These are phyloP conservation scores for Trichomonascus vanleenenianus DNA, from an alignment of 805 yeast species.

Conservation along the genomic window DNA sequence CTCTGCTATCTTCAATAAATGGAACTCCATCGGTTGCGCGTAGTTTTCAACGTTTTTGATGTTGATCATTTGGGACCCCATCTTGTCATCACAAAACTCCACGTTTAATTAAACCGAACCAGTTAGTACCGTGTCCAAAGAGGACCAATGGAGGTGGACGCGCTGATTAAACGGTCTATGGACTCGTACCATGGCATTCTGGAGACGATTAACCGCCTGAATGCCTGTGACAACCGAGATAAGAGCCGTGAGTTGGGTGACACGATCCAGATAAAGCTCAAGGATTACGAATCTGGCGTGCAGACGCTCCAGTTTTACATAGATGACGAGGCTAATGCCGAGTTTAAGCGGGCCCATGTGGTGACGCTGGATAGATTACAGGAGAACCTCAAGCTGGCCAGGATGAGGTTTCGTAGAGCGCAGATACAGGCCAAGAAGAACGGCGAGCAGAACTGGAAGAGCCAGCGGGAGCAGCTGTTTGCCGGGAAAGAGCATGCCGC, in stretches of 20 bases:
- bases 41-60: neutral
- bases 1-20: slow-evolving; percentile 10
- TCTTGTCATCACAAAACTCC: neutral
- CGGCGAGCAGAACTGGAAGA: slow-evolving; percentile 10
- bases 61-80: neutral
- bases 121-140: neutral
- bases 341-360: slow-evolving; percentile 2
- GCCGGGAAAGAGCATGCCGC: slow-evolving; percentile 3
- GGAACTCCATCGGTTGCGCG: slow-evolving; percentile 8
- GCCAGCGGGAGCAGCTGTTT: slow-evolving; percentile 17
- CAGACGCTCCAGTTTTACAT: slow-evolving; percentile 8
- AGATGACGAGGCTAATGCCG: slow-evolving; percentile 6
- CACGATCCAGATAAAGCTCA: slow-evolving; percentile 12
- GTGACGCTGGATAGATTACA: slow-evolving; percentile 15
- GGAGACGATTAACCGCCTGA: slow-evolving; percentile 13
- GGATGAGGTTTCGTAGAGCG: slow-evolving; percentile 15
- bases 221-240: slow-evolving; percentile 7
- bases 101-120: neutral
- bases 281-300: slow-evolving; percentile 11
- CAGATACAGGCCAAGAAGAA: slow-evolving; percentile 20
- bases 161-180: neutral
- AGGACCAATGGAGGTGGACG: neutral
- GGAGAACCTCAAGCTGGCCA: slow-evolving; percentile 14
- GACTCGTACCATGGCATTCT: slow-evolving; percentile 13
- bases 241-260: slow-evolving; percentile 16